phyloP scores from a whole-genome alignment of 345 rosid genomes.

The Salix arbutifolia region DNA sequence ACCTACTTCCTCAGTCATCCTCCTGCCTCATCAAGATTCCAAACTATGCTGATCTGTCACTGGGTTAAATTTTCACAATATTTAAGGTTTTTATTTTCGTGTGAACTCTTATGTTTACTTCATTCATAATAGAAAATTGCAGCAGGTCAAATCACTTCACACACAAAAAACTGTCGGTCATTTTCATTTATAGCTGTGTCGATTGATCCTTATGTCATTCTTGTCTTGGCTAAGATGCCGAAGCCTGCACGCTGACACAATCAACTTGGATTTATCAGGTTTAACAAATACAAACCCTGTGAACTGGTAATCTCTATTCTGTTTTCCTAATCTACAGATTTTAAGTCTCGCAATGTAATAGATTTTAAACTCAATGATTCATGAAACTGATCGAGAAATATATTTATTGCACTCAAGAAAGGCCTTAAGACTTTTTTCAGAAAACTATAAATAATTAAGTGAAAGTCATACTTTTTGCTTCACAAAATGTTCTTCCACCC shows the following conservation, averaged over 20 bases:
- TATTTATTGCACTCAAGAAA: background rate
- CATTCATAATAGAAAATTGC: background rate
- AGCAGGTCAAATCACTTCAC: background rate
- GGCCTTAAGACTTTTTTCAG: background rate
- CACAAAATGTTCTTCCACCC: no score
- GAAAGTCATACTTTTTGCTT: background rate
- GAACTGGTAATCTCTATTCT: no score
- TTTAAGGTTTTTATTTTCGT: background rate
- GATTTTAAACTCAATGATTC: no score
- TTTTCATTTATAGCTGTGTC: background rate
- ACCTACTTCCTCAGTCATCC: background rate
- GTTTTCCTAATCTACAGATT: background rate
- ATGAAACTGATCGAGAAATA: background rate
- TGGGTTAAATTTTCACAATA: no score
- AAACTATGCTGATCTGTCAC: background rate
- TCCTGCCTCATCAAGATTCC: conserved; percentile 12
- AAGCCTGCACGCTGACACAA: conserved; percentile 16
- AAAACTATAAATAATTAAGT: background rate
- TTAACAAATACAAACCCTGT: background rate
- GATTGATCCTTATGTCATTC: conserved; percentile 1
- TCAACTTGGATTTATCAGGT: background rate
- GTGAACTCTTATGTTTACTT: background rate
- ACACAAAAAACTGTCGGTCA: background rate
- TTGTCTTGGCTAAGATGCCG: conserved; percentile 3
- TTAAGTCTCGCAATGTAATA: background rate